These are phyloP conservation scores for Singerocomus inundabilis DNA, from an alignment of 1,284 basidiomycete genomes.

Conservation along the genomic window DNA sequence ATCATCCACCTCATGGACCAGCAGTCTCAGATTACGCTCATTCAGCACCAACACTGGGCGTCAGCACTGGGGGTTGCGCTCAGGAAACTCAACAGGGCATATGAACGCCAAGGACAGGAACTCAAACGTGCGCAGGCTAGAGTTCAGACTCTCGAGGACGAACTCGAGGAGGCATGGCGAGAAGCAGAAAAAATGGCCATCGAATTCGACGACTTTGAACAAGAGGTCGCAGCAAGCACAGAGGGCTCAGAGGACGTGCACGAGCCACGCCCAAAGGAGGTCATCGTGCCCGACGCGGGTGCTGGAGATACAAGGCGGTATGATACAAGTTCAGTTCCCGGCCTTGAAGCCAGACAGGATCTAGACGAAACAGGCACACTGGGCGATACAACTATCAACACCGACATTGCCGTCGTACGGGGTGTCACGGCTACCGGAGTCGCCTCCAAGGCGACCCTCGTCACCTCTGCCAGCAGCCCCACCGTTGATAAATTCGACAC, in stretches of 20 bases:
- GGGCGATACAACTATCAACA: constrained; percentile 24
- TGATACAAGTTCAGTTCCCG: neutral
- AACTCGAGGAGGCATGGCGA: constrained; percentile 78
- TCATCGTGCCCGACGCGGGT: neutral
- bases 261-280: constrained; percentile 12
- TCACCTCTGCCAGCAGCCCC: constrained; percentile 12
- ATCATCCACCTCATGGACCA: constrained; percentile 60
- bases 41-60: constrained; percentile 65
- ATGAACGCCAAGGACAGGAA: constrained; percentile 60
- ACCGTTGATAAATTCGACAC: neutral
- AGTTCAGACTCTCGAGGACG: constrained; percentile 57
- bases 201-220: constrained; percentile 58
- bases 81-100: constrained; percentile 73
- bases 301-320: constrained; percentile 23
- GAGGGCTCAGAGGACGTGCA: constrained; percentile 22
- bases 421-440: constrained; percentile 34
- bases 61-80: constrained; percentile 74
- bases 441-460: constrained; percentile 30
- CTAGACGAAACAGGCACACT: constrained; percentile 37
- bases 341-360: constrained; percentile 24
- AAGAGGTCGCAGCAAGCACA: constrained; percentile 29
- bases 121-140: constrained; percentile 45
- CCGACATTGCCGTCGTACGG: constrained; percentile 30
- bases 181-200: constrained; percentile 69
- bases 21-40: constrained; percentile 54